These are phyloP conservation scores for Plasmodium fragile DNA, from an alignment of 169 alveolate species.

Conservation along the genomic window DNA sequence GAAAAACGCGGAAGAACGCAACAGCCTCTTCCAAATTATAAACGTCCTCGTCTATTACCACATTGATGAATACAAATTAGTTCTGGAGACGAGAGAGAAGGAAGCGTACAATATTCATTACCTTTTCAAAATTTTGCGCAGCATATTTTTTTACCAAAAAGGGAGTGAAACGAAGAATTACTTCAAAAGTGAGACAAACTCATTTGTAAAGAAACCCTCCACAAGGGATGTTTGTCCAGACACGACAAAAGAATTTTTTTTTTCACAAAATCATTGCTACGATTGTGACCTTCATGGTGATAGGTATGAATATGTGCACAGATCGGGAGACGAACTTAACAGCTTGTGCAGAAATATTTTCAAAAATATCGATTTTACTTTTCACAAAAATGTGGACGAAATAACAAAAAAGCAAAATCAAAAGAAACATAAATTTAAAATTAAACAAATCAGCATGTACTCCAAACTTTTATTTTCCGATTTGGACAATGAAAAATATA, in stretches of 20 bases:
- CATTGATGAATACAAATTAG: constrained; percentile 26
- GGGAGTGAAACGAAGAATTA: constrained; percentile 19
- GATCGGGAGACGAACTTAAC: background rate
- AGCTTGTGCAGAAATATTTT: constrained; percentile 22
- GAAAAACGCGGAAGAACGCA: constrained; percentile 21
- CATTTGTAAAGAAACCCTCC: background rate
- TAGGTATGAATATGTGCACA: background rate
- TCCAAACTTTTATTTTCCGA: constrained; percentile 59
- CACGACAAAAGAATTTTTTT: background rate
- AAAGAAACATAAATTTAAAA: constrained; percentile 34
- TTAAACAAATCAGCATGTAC: constrained; percentile 68
- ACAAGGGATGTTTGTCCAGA: background rate
- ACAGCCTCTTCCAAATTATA: constrained; percentile 31
- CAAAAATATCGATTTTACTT: constrained; percentile 22
- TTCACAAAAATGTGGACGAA: constrained; percentile 25
- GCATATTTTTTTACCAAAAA: constrained; percentile 47
- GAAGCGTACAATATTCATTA: constrained; percentile 21
- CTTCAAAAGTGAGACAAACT: constrained; percentile 17
- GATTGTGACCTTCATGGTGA: background rate
- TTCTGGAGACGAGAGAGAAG: constrained; percentile 44
- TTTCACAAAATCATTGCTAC: constrained; percentile 5
- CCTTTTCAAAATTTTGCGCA: constrained; percentile 5
- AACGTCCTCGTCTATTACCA: constrained; percentile 47
- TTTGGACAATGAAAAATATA: constrained; percentile 69
- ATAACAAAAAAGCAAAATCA: constrained; percentile 44